Conservation (phyloP, 177 flowering plant genomes). For the Vitis hybrid region DNA sequence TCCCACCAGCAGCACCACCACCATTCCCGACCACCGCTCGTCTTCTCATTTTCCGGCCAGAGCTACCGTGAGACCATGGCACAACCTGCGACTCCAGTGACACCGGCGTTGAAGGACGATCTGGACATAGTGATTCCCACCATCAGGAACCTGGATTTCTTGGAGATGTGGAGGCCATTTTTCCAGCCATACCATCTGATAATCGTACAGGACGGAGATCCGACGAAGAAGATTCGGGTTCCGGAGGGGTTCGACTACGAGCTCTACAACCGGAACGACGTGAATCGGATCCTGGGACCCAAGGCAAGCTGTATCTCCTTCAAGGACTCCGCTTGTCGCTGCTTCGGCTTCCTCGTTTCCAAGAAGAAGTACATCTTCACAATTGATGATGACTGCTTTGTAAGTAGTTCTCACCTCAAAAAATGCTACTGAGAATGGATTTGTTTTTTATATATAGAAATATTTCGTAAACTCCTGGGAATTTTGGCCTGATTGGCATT, state of each 20-base stretch:
- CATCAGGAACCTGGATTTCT: slow-evolving; percentile 34
- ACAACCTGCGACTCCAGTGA: background rate
- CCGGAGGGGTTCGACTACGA: slow-evolving; percentile 35
- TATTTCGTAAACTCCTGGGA: too few relatives aligned
- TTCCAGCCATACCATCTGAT: slow-evolving; percentile 34
- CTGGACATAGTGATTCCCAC: slow-evolving; percentile 32
- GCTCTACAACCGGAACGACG: slow-evolving; percentile 34
- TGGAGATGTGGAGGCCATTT: slow-evolving; percentile 41
- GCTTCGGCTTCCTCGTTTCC: slow-evolving; percentile 22
- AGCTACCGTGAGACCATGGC: too few relatives aligned
- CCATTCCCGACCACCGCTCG: too few relatives aligned
- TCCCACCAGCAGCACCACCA: too few relatives aligned
- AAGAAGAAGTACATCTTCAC: slow-evolving; percentile 24
- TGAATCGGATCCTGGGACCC: slow-evolving; percentile 35
- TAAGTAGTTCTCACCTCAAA: slow-evolving; percentile 9
- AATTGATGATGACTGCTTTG: slow-evolving; percentile 40
- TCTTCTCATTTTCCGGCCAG: too few relatives aligned
- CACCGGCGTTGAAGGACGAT: slow-evolving; percentile 29
- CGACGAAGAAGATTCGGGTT: slow-evolving; percentile 30
- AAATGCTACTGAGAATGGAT: background rate
- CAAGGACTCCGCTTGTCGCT: slow-evolving; percentile 29
- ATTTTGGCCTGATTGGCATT: too few relatives aligned
- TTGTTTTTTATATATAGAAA: too few relatives aligned
- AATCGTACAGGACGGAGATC: slow-evolving; percentile 41
- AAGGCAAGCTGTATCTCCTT: slow-evolving; percentile 33